Conservation (phyloP, 208 protist genomes). For the Trypanosoma brucei region DNA sequence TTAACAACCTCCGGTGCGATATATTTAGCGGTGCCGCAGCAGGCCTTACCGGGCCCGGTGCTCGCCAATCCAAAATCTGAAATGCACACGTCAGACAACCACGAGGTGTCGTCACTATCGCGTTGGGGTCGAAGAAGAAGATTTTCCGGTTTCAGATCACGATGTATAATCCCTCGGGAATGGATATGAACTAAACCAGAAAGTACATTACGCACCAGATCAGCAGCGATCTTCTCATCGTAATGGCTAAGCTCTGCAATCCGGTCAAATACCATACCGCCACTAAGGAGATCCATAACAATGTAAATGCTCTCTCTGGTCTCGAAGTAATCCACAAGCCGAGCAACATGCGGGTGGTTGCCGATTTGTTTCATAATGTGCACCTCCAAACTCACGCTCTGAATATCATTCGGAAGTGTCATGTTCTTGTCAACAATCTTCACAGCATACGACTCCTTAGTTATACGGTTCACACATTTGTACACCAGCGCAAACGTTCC, state of each 20-base stretch:
- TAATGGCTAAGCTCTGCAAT: constrained; percentile 95
- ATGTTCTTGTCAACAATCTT: constrained; percentile 81
- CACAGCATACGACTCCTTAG: constrained; percentile 53
- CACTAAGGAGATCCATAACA: constrained; percentile 97
- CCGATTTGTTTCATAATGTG: constrained; percentile 67
- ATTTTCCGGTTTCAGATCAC: constrained; percentile 78
- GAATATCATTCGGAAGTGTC: constrained; percentile 64
- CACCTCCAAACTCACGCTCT: constrained; percentile 69
- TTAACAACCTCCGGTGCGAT: constrained; percentile 82
- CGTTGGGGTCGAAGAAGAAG: constrained; percentile 94
- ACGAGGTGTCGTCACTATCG: constrained; percentile 27
- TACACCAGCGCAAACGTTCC: constrained; percentile 79
- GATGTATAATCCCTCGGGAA: constrained; percentile 97
- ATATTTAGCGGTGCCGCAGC: constrained; percentile 79
- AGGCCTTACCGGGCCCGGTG: constrained; percentile 49
- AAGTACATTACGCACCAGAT: constrained; percentile 96
- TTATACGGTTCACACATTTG: constrained; percentile 48
- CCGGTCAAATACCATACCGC: constrained; percentile 98
- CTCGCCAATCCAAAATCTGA: constrained; percentile 97
- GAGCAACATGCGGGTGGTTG: constrained; percentile 69
- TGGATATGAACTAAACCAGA: constrained; percentile 93
- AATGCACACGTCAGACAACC: constrained; percentile 89
- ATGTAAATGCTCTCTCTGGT: constrained; percentile 79
- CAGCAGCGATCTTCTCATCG: constrained; percentile 94
- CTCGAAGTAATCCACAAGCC: constrained; percentile 95